Evolutionary conservation across 2,329 filamentous ascomycete species (phyloP), one percentile per base, ranked within the genome.

Genomic region (Epichloe scottii): DNA sequence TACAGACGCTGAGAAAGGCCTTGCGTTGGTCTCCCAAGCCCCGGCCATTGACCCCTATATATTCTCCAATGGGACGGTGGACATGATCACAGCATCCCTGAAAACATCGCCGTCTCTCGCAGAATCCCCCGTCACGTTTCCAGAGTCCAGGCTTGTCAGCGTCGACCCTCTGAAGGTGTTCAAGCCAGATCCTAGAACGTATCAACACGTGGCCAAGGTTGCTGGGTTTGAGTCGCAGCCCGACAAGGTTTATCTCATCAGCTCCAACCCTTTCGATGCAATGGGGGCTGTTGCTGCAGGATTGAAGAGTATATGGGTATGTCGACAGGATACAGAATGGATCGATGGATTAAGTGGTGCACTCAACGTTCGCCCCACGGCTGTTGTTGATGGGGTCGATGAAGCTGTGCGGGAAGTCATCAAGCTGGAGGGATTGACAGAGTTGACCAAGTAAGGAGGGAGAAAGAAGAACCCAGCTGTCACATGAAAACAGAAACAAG

Each of bases 251-350:
- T 88, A 84, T 82, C 65, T 89, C 7, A 74, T 90, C 5, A 85
- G 77, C 56, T 78, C 79, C 1, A 89, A 89, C 61, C 81, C 85
- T 2, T 89, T 89, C 61, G 85, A 89, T 62, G 69, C 85, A 15
- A 74, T 81, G 0, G 85, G 86, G 0, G 81, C 84, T 1, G 73
- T 53, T 53, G 43, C 58, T 61, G 26, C 51, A 47, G 17, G 54
- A 59, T 26, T 56, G 53, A 44, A 59, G 56, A 43, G 57, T 54
- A 38, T 55, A 55, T 30, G 57, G 53, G 15, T 55, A 57, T 44
- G 55, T 49, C 42, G 51, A 54, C 46, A 53, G 26, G 37, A 51
- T 46, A 37, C 55, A 46, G 23, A 54, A 48, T 23, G 59, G 62
- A 41, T 54, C 49, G 26, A 51, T 21, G 49, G 49, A 7, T 19